Percentiles rank a stretch among this genome's conserved stretches.
phyloP scores from a whole-genome alignment of 495 filamentous ascomycete genomes.

The Xylaria flabelliformis region DNA sequence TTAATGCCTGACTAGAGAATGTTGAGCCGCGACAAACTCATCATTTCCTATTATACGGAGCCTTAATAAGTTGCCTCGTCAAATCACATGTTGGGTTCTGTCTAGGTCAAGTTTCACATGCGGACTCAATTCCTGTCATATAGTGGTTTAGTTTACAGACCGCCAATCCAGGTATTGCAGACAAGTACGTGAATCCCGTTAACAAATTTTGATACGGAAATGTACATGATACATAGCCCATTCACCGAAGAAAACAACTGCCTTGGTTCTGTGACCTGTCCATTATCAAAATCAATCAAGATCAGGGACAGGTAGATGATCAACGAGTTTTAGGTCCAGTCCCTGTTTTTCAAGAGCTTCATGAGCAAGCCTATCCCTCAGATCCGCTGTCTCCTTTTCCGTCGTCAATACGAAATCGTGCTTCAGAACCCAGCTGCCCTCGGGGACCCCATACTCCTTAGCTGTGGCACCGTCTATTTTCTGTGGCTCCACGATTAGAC shows the following conservation, averaged over 20 bases:
- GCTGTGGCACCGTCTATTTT: conserved; percentile 65
- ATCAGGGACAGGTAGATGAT: conserved; percentile 80
- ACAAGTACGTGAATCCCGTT: not conserved
- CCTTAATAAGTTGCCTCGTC: not conserved
- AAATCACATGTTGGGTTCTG: not conserved
- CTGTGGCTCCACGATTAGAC: conserved; percentile 74
- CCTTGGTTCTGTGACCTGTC: not conserved
- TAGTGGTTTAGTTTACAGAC: not conserved
- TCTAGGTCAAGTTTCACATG: not conserved
- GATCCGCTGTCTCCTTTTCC: conserved; percentile 69
- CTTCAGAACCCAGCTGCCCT: conserved; percentile 70
- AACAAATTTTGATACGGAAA: not conserved
- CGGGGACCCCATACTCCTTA: conserved; percentile 69
- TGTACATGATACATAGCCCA: not conserved
- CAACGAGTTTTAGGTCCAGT: conserved; percentile 74
- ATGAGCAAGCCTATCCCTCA: conserved; percentile 75
- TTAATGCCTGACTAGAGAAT: not conserved
- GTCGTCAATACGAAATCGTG: conserved; percentile 78
- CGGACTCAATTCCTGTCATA: not conserved
- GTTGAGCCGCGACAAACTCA: not conserved
- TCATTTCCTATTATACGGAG: not conserved
- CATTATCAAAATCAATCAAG: conserved; percentile 13
- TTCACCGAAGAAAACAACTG: not conserved
- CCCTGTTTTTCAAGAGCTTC: conserved; percentile 76
- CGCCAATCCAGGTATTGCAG: not conserved